A percentile compares a stretch with the other conserved stretches of the same genome.
These are phyloP conservation scores for Oidiodendron maius DNA, from an alignment of 495 filamentous ascomycete genomes.

Conservation along the genomic window DNA sequence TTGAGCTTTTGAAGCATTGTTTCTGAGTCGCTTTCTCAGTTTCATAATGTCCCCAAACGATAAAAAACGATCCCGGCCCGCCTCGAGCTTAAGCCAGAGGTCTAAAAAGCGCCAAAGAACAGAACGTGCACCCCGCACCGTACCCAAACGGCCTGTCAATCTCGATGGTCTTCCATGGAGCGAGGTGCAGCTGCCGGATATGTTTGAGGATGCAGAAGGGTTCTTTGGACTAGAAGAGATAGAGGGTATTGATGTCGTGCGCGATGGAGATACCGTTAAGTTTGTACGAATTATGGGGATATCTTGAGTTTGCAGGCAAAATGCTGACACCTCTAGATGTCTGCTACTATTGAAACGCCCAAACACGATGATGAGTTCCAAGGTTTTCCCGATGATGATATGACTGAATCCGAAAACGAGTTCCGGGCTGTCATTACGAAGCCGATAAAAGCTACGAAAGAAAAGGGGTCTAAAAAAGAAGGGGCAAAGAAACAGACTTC, in stretches of 20 bases:
- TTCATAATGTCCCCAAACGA: slow-evolving; percentile 18
- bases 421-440: slow-evolving; percentile 38
- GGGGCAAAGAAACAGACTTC: neutral
- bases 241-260: slow-evolving; percentile 78
- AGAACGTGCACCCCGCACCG: slow-evolving; percentile 16
- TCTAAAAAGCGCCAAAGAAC: slow-evolving; percentile 24
- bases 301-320: neutral
- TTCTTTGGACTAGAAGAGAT: slow-evolving; percentile 94
- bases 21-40: neutral
- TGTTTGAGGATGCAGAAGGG: slow-evolving; percentile 85
- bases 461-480: slow-evolving; percentile 26
- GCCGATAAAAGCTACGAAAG: slow-evolving; percentile 21
- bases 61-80: slow-evolving; percentile 17
- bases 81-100: slow-evolving; percentile 7
- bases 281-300: slow-evolving; percentile 35
- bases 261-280: slow-evolving; percentile 44
- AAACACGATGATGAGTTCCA: slow-evolving; percentile 41
- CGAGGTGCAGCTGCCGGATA: slow-evolving; percentile 75
- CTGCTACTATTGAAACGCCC: slow-evolving; percentile 4
- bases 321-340: slow-evolving; percentile 13
- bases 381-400: slow-evolving; percentile 44
- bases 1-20: too few species aligned
- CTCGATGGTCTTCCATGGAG: slow-evolving; percentile 78
- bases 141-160: slow-evolving; percentile 28
- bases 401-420: slow-evolving; percentile 24